phyloP scores from a whole-genome alignment of 768 basidiomycete species.

The Lanmaoa rubissima region DNA sequence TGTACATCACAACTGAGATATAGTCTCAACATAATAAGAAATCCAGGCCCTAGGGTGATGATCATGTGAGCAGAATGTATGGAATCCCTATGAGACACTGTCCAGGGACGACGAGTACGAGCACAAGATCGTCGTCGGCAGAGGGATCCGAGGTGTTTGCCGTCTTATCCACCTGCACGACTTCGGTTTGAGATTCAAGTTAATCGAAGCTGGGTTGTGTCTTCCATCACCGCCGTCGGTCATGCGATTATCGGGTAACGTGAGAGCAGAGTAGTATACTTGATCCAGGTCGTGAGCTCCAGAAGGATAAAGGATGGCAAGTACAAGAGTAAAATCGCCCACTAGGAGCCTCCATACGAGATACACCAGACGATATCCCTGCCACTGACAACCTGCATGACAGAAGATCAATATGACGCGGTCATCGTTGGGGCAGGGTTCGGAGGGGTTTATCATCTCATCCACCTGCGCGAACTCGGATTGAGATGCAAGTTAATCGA shows the following conservation, averaged over 20 bases:
- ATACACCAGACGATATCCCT: not conserved
- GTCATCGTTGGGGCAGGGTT: conserved; percentile 11
- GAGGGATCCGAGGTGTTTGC: not conserved
- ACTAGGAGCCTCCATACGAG: not conserved
- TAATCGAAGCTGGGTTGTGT: conserved; percentile 10
- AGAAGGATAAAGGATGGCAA: too few relatives aligned
- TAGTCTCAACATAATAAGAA: not conserved
- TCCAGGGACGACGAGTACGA: not conserved
- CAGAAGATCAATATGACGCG: conserved; percentile 2
- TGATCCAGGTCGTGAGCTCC: not conserved
- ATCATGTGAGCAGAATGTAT: too few relatives aligned
- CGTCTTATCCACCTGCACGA: conserved; percentile 5
- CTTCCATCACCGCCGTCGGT: not conserved
- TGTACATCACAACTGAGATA: not conserved
- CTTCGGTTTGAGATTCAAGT: conserved; percentile 1
- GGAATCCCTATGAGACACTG: too few relatives aligned
- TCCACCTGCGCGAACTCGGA: conserved; percentile 5
- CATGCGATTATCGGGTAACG: not conserved
- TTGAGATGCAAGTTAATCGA: conserved; percentile 10
- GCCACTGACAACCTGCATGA: not conserved
- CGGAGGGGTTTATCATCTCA: conserved; percentile 2
- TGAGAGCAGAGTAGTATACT: too few relatives aligned
- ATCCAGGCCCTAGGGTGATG: too few relatives aligned
- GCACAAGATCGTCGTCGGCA: not conserved
- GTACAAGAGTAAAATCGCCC: not conserved